Percentiles rank a stretch among this genome's conserved stretches.
Evolutionary conservation across 163 green algal genomes (phyloP).

Genomic region (Chloroidium sp.): DNA sequence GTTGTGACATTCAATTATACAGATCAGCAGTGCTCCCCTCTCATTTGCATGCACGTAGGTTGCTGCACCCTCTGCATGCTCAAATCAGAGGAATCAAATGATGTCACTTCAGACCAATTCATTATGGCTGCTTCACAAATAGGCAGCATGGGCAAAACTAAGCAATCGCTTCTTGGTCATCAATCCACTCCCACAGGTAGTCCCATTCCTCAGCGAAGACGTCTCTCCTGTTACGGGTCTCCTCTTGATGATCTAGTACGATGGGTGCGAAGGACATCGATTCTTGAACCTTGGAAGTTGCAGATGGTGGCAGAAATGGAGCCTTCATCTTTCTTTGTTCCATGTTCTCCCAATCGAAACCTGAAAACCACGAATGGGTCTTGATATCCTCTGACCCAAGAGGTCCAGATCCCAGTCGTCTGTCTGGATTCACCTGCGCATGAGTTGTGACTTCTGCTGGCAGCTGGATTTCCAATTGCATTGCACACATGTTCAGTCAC

Average conservation of each 20-base stretch:
- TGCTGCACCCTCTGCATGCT: no score
- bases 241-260: slow-evolving; percentile 30
- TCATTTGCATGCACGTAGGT: no score
- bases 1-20: no score
- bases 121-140: no score
- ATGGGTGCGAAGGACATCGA: no score
- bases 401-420: slow-evolving; percentile 50
- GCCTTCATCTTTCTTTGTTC: slow-evolving; percentile 35
- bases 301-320: slow-evolving; percentile 39
- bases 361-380: slow-evolving; percentile 61
- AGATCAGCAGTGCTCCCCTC: no score
- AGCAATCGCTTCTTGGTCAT: background rate
- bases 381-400: slow-evolving; percentile 57
- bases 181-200: slow-evolving; percentile 50
- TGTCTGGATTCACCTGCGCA: slow-evolving; percentile 52
- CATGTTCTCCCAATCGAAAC: slow-evolving; percentile 62
- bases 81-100: no score
- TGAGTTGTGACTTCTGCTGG: background rate
- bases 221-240: slow-evolving; percentile 15
- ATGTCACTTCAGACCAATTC: no score
- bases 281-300: slow-evolving; percentile 56
- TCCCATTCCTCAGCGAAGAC: slow-evolving; percentile 32
- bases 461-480: background rate
- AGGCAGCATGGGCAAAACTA: no score
- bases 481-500: slow-evolving; percentile 4